Conservation (phyloP, 1,284 basidiomycete species). For the Apiotrichum porosum region DNA sequence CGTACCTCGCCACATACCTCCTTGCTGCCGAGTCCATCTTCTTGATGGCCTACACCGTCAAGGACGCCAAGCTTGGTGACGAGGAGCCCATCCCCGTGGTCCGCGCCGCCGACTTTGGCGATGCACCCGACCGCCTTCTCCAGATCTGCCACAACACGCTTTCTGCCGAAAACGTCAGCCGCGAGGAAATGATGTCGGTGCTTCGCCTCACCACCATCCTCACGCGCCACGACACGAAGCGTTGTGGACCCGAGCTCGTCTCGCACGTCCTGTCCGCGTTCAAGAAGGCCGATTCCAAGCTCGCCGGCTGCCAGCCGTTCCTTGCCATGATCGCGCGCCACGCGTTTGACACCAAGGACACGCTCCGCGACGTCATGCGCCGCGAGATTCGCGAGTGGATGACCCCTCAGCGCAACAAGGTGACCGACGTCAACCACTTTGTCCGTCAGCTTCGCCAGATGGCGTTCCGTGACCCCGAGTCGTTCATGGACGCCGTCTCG, state of each 20-base stretch:
- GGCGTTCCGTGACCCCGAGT: constrained; percentile 71
- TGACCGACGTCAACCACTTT: constrained; percentile 67
- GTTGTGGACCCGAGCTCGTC: constrained; percentile 64
- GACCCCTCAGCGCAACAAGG: constrained; percentile 62
- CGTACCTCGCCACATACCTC: constrained; percentile 77
- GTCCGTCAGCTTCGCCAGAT: constrained; percentile 73
- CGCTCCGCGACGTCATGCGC: constrained; percentile 68
- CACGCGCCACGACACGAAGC: constrained; percentile 64
- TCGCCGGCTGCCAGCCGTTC: constrained; percentile 68
- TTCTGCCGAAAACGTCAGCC: constrained; percentile 51
- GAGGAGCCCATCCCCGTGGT: constrained; percentile 9
- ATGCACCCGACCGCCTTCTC: constrained; percentile 58
- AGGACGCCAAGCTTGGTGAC: constrained; percentile 47
- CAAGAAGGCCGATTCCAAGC: constrained; percentile 44
- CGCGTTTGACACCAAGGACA: constrained; percentile 70
- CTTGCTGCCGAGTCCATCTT: constrained; percentile 73
- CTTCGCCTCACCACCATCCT: constrained; percentile 75
- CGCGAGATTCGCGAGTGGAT: constrained; percentile 77
- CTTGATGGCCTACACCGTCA: constrained; percentile 66
- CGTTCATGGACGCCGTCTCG: constrained; percentile 70
- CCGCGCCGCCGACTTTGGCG: constrained; percentile 10
- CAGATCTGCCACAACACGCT: constrained; percentile 68
- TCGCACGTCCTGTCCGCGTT: constrained; percentile 62
- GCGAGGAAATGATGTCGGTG: constrained; percentile 71
- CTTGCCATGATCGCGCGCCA: constrained; percentile 85